Evolutionary conservation across 306 rosid genomes (phyloP).

Genomic region (Dryas alaskensis): DNA sequence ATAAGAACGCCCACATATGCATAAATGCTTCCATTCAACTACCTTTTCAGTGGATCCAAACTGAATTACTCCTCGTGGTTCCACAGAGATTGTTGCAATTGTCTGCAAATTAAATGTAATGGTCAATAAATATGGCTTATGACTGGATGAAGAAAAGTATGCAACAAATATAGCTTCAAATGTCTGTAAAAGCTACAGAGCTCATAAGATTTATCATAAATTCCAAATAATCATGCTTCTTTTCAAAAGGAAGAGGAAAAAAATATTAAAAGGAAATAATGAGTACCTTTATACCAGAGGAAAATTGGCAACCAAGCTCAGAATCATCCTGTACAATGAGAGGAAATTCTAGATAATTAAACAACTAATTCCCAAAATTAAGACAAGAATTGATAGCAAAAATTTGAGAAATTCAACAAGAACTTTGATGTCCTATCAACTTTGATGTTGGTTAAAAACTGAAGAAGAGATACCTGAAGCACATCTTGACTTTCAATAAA

Average conservation of each 20-base stretch:
- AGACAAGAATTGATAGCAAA: not conserved
- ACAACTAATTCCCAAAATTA: not conserved
- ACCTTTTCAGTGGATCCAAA: conserved; percentile 82
- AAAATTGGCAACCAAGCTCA: conserved; percentile 50
- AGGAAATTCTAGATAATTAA: conserved; percentile 10
- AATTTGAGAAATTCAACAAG: not conserved
- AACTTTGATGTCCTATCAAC: not conserved
- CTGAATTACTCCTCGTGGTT: conserved; percentile 58
- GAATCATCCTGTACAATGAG: conserved; percentile 46
- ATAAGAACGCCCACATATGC: not conserved
- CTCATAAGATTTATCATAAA: conserved; percentile 9
- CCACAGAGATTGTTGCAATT: conserved; percentile 55
- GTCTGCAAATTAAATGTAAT: conserved; percentile 53
- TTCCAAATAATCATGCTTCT: not conserved
- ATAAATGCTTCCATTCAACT: conserved; percentile 17
- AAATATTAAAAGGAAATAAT: not conserved
- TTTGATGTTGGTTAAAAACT: not conserved
- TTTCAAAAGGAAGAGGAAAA: not conserved
- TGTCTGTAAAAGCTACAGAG: conserved; percentile 4
- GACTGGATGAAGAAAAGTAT: conserved; percentile 8
- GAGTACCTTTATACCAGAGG: conserved; percentile 75
- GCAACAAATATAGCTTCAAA: conserved; percentile 5
- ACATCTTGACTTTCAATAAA: conserved; percentile 22
- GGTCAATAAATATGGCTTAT: conserved; percentile 29
- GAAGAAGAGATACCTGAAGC: conserved; percentile 41